phyloP scores from a whole-genome alignment of 148 eudicot genomes.

The Beta vulgaris region DNA sequence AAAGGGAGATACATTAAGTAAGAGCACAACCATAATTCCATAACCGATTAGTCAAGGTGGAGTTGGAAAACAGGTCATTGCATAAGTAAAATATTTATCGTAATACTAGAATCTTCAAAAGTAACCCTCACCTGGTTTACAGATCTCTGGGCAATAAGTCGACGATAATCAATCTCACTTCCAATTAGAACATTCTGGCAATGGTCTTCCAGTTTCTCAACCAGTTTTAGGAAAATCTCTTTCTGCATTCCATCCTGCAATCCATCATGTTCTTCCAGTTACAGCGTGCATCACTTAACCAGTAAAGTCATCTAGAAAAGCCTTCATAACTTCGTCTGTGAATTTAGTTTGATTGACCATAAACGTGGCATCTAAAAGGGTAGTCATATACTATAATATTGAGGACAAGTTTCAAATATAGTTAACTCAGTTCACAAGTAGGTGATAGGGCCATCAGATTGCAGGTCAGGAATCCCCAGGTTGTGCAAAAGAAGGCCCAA shows the following conservation, averaged over 20 bases:
- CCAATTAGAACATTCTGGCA: slow-evolving; percentile 72
- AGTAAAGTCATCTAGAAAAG: neutral
- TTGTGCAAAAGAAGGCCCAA: neutral
- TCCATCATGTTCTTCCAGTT: slow-evolving; percentile 10
- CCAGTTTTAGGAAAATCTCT: slow-evolving; percentile 69
- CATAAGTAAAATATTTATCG: neutral
- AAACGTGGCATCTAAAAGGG: too few relatives aligned
- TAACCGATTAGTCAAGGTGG: slow-evolving; percentile 9
- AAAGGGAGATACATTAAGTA: slow-evolving; percentile 18
- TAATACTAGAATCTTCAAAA: neutral
- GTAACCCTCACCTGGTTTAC: slow-evolving; percentile 50
- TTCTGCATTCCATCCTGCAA: slow-evolving; percentile 95
- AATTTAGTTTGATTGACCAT: neutral
- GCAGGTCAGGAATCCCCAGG: slow-evolving; percentile 3
- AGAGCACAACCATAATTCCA: slow-evolving; percentile 7
- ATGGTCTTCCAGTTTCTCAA: slow-evolving; percentile 65
- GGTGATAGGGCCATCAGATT: neutral
- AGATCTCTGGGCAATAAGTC: slow-evolving; percentile 70
- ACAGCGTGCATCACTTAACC: neutral
- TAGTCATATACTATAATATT: too few relatives aligned
- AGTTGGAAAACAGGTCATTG: neutral
- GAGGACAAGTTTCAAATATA: neutral
- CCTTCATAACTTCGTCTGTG: neutral
- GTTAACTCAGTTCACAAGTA: neutral
- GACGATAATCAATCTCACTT: slow-evolving; percentile 92